Evolutionary conservation across 2,329 filamentous ascomycete genomes (phyloP), one percentile per base, ranked within the genome.

Genomic region (Blastomyces parvus): DNA sequence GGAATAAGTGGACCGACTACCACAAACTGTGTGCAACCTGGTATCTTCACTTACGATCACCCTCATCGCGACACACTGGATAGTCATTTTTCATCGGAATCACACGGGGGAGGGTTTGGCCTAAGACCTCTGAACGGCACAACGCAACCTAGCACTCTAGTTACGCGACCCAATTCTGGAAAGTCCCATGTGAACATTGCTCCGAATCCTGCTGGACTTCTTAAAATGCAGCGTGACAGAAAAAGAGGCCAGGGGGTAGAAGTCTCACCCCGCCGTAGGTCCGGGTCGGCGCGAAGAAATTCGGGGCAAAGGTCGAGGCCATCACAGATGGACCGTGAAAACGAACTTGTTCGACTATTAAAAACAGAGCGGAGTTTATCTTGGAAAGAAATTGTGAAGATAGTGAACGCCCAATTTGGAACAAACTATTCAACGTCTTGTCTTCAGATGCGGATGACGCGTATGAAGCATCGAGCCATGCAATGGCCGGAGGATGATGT

Each of bases 401-500:
- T 70, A 67, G 77, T 75, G 61, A 71, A 70, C 9, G 70, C 73
- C 55, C 69, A 64, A 25, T 78, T 76, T 66, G 66, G 74, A 25
- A 76, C 74, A 62, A 73, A 76, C 66, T 73, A 72, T 7, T 70
- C 73, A 27, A 72, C 76, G 64, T 74, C 76, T 5, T 70, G 75
- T 40, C 68, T 78, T 64, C 76, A 78, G 67, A 78, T 78, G 76
- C 73, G 76, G 40, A 70, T 76, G 64, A 66, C 71, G 44, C 75
- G 76, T 40, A 61, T 63, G 56, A 61, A 60, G 48, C 67, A 74
- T 53, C 72, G 74, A 55, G 74, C 74, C 61, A 70, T 74, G 61
- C 70, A 70, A 50, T 78, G 76, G 76, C 74, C 76, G 63, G 74
- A 77, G 64, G 69, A 73, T 62, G 75, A 78, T 77, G 74, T 78